phyloP scores from a whole-genome alignment of 108 stramenopile genomes.

The Nannochloropsis oceanica region DNA sequence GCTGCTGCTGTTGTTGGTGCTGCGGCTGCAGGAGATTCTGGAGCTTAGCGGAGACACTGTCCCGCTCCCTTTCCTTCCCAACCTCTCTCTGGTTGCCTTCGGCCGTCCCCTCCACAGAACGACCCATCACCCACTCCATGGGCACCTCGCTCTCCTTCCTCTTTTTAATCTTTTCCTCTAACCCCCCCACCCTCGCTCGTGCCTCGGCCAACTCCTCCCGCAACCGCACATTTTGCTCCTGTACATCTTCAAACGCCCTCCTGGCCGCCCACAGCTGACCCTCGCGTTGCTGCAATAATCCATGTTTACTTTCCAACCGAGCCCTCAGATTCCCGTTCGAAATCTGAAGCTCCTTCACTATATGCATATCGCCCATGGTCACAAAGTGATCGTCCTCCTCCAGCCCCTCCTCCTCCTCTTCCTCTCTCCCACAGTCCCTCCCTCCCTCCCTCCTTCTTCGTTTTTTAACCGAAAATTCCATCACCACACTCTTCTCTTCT shows the following conservation, averaged over 20 bases:
- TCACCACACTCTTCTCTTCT: background rate
- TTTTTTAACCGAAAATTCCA: background rate
- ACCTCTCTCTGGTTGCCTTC: too few species aligned
- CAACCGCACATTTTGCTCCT: background rate
- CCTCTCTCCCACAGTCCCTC: background rate
- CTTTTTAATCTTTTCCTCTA: too few species aligned
- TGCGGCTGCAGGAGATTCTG: too few species aligned
- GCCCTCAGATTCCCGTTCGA: background rate
- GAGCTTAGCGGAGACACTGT: too few species aligned
- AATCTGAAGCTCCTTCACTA: background rate
- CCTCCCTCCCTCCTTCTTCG: background rate
- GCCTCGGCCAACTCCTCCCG: background rate
- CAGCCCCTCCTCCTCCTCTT: background rate
- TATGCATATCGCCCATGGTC: background rate
- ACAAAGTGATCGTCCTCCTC: background rate
- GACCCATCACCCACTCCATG: too few species aligned
- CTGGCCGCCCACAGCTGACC: background rate
- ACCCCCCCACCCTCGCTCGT: too few species aligned
- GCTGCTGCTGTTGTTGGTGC: too few species aligned
- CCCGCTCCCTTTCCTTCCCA: too few species aligned
- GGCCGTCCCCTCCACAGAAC: too few species aligned
- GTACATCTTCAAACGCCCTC: background rate
- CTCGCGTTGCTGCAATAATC: background rate
- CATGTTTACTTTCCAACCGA: background rate
- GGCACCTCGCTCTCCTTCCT: too few species aligned